phyloP scores from a whole-genome alignment of 2,329 filamentous ascomycete genomes.

The Dactylellina sp. region DNA sequence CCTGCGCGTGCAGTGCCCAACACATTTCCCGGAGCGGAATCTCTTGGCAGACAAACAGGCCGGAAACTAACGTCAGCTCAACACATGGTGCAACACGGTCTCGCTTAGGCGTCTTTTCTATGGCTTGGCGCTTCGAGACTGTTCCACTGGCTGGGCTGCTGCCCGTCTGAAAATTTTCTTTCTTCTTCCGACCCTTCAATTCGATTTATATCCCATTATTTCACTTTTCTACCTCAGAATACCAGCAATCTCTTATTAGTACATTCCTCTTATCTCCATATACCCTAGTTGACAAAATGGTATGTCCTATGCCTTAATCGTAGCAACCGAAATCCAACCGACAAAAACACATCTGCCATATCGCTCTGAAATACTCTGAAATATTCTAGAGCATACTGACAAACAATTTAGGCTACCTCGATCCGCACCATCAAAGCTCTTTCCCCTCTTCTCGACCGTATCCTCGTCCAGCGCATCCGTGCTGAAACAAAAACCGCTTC shows the following conservation, averaged over 20 bases:
- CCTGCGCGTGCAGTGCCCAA: conserved; percentile 34
- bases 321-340: too few relatives aligned
- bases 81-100: conserved; percentile 31
- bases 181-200: conserved; percentile 11
- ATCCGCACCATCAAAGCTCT: conserved; percentile 96
- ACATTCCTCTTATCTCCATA: background rate
- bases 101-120: background rate
- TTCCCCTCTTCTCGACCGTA: conserved; percentile 94
- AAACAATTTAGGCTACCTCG: conserved; percentile 71
- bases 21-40: conserved; percentile 25
- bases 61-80: conserved; percentile 8
- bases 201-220: background rate
- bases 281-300: conserved; percentile 14
- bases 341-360: too few relatives aligned
- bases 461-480: conserved; percentile 97
- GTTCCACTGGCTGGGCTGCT: conserved; percentile 11
- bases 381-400: too few relatives aligned
- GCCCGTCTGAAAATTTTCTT: conserved; percentile 40
- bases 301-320: too few relatives aligned
- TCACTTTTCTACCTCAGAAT: background rate
- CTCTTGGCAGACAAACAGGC: conserved; percentile 3
- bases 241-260: too few relatives aligned
- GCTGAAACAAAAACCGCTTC: conserved; percentile 95
- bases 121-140: conserved; percentile 52
- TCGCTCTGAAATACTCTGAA: too few relatives aligned